phyloP scores from a whole-genome alignment of 2,329 filamentous ascomycete genomes.

The Fusarium camptoceras region DNA sequence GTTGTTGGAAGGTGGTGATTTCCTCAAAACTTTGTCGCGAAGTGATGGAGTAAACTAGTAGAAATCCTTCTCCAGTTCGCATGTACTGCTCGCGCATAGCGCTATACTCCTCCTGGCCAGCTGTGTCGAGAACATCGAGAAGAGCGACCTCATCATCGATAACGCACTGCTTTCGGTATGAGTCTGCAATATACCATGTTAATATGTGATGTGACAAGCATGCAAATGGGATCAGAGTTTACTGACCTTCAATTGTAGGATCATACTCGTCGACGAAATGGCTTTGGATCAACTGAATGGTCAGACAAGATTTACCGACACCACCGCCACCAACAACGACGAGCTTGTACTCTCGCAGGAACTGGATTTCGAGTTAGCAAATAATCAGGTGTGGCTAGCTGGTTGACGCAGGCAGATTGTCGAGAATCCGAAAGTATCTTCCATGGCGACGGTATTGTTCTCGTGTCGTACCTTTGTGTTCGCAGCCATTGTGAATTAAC shows the following conservation, averaged over 20 bases:
- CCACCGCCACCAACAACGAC: conserved; percentile 98
- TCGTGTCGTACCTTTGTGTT: conserved; percentile 51
- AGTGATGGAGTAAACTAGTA: conserved; percentile 98
- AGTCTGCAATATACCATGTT: conserved; percentile 70
- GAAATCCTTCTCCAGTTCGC: conserved; percentile 97
- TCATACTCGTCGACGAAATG: conserved; percentile 99
- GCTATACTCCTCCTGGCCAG: conserved; percentile 98
- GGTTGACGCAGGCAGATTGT: background rate
- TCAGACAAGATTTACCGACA: conserved; percentile 98
- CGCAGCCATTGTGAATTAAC: conserved; percentile 50
- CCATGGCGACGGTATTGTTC: background rate
- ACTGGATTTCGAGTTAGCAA: conserved; percentile 62
- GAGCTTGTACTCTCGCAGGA: conserved; percentile 92
- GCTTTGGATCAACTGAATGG: conserved; percentile 93
- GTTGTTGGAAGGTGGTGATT: conserved; percentile 98
- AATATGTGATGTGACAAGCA: conserved; percentile 33
- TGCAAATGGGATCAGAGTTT: background rate
- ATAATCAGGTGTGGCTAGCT: background rate
- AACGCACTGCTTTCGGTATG: conserved; percentile 99
- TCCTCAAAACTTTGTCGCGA: conserved; percentile 98
- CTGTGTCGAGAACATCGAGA: conserved; percentile 97
- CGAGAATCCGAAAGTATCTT: background rate
- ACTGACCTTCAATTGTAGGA: conserved; percentile 95
- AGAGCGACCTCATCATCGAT: conserved; percentile 98
- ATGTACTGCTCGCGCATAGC: conserved; percentile 99